These are phyloP conservation scores for Tylopilus balloui DNA, from an alignment of 768 basidiomycete genomes.

Conservation along the genomic window DNA sequence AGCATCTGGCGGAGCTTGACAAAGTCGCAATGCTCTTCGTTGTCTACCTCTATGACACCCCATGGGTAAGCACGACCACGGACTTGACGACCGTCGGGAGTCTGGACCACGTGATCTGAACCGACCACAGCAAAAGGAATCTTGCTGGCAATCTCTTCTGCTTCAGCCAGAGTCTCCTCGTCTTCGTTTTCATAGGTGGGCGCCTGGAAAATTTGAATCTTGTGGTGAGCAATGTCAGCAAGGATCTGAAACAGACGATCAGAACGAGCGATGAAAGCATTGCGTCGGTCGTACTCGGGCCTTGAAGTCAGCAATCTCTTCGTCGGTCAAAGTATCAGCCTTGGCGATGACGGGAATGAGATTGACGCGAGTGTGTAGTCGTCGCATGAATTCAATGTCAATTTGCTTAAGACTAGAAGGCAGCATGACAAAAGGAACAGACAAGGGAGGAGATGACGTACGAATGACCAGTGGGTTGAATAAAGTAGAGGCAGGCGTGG, in stretches of 20 bases:
- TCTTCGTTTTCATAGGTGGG: constrained; percentile 98
- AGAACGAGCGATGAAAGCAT: neutral
- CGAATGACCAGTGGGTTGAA: constrained; percentile 98
- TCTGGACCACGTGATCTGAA: constrained; percentile 76
- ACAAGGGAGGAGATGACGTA: constrained; percentile 37
- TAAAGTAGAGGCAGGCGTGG: constrained; percentile 98
- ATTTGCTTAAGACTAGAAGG: constrained; percentile 82
- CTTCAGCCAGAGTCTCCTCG: constrained; percentile 95
- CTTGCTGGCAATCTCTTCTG: constrained; percentile 96
- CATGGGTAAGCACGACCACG: constrained; percentile 96
- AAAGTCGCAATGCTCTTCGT: constrained; percentile 98
- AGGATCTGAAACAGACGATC: constrained; percentile 56
- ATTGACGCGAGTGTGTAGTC: constrained; percentile 96
- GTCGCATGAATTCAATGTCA: constrained; percentile 98
- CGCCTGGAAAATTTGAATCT: constrained; percentile 97
- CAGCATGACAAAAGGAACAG: neutral
- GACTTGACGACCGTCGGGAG: constrained; percentile 86
- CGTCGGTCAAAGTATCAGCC: constrained; percentile 95
- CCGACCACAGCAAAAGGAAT: constrained; percentile 99
- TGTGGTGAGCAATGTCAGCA: constrained; percentile 89
- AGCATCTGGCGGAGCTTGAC: constrained; percentile 99
- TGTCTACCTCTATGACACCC: constrained; percentile 99
- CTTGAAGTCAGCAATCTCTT: constrained; percentile 92
- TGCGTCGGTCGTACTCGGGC: constrained; percentile 55
- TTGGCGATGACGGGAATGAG: constrained; percentile 98